Percentiles rank a stretch among this genome's conserved stretches.
phyloP scores from a whole-genome alignment of 2,329 filamentous ascomycete genomes.

The Dothidotthia symphoricarpi region DNA sequence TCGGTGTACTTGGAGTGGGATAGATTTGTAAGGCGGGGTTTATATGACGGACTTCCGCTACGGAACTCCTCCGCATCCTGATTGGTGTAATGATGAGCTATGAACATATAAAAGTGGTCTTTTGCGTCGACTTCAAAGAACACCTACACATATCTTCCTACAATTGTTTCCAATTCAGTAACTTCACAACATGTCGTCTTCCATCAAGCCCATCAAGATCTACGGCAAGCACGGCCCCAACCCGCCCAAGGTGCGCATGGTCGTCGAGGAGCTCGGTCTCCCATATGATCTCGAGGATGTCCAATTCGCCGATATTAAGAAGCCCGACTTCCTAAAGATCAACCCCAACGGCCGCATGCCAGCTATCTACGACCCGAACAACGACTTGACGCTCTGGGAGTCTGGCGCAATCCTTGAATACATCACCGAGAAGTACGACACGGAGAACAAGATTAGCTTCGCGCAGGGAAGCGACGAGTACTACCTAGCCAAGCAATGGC shows the following conservation, averaged over 20 bases:
- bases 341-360: slow-evolving; percentile 47
- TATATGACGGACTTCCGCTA: no score
- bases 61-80: no score
- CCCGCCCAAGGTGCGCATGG: slow-evolving; percentile 47
- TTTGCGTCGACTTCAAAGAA: background rate
- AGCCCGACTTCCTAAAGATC: slow-evolving; percentile 39
- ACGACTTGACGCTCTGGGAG: slow-evolving; percentile 45
- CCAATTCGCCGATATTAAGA: slow-evolving; percentile 44
- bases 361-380: slow-evolving; percentile 50
- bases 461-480: slow-evolving; percentile 33
- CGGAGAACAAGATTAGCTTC: slow-evolving; percentile 40
- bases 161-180: background rate
- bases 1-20: no score
- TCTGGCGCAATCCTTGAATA: slow-evolving; percentile 49
- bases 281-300: slow-evolving; percentile 42
- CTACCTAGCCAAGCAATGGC: slow-evolving; percentile 46
- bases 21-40: no score
- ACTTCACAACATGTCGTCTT: slow-evolving; percentile 7
- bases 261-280: slow-evolving; percentile 47
- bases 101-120: background rate
- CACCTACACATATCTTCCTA: background rate
- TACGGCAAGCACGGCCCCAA: slow-evolving; percentile 37
- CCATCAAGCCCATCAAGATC: slow-evolving; percentile 23
- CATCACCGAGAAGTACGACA: slow-evolving; percentile 48
- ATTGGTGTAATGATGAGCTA: no score